Base-by-base conservation (phyloP, 352 stramenopile genomes). In the Phytophthora macrochlamydospora region DNA sequence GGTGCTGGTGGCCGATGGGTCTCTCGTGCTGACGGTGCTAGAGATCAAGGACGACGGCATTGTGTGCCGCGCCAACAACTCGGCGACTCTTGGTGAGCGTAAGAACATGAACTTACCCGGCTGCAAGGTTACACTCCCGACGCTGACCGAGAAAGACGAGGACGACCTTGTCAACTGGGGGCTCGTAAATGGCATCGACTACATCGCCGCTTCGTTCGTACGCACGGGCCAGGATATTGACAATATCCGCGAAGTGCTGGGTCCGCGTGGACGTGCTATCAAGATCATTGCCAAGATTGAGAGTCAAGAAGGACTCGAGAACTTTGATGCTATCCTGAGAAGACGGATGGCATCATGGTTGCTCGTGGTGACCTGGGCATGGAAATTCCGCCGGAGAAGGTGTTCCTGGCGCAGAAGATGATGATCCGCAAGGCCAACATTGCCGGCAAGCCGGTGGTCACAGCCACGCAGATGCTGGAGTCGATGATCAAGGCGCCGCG, bases 381-480 rank as follows among this genome's bases (percentile, higher is more conserved):
- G 75, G 97, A 99, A 74, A 99, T 99, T 78, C 87, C 76, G 51
- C 93, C 95, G 0, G 94, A 99, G 63, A 99, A 98, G 76, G 97
- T 99, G 9, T 99, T 99, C 76, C 68, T 99, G 50, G 97, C 96
- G 0, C 98, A 99, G 78, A 99, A 99, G 84, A 97, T 97, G 79
- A 99, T 99, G 93, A 99, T 99, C 72, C 86, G 90, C 46, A 93
- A 95, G 78, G 83, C 91, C 55, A 99, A 99, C 76, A 95, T 98
- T 55, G 91, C 87, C 29, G 97, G 97, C 48, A 99, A 99, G 75
- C 97, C 97, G 7, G 97, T 99, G 0, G 92, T 99, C 56, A 98
- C 96, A 11, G 97, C 97, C 38, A 99, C 97, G 45, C 97, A 99
- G 75, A 99, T 99, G 98, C 87, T 99, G n/a, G 97, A 99, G 77